phyloP scores from a whole-genome alignment of 805 yeast species.

The Blastobotrys terrestris region DNA sequence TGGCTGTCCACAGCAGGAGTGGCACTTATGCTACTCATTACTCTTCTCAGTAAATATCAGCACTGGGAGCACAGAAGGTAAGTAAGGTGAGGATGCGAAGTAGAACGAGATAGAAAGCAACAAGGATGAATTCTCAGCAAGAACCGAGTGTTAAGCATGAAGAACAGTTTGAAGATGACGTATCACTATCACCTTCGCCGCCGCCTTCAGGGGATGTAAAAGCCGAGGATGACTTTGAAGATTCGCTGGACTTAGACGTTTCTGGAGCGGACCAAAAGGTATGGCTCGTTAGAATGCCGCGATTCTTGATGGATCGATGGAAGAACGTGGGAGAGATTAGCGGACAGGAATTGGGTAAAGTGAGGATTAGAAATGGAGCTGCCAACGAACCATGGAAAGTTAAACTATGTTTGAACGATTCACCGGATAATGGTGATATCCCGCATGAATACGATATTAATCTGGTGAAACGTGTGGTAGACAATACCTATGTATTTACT shows the following conservation, averaged over 20 bases:
- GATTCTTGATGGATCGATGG: slow-evolving; percentile 81
- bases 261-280: slow-evolving; percentile 59
- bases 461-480: slow-evolving; percentile 70
- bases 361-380: slow-evolving; percentile 45
- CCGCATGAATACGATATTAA: slow-evolving; percentile 83
- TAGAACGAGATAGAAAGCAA: neutral
- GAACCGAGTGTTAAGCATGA: neutral
- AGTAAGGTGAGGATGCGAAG: too few species aligned
- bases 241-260: slow-evolving; percentile 72
- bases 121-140: too few species aligned
- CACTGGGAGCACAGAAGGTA: neutral
- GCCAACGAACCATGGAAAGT: slow-evolving; percentile 26
- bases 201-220: slow-evolving; percentile 26
- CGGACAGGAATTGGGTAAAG: slow-evolving; percentile 73
- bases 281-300: slow-evolving; percentile 90
- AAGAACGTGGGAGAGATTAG: slow-evolving; percentile 51
- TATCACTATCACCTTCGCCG: slow-evolving; percentile 31
- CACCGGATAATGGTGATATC: slow-evolving; percentile 44
- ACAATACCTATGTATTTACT: slow-evolving; percentile 79
- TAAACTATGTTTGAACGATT: slow-evolving; percentile 32
- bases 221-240: slow-evolving; percentile 45
- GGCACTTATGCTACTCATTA: too few species aligned
- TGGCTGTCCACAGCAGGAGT: too few species aligned
- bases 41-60: neutral
- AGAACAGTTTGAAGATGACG: slow-evolving; percentile 31